Base-by-base conservation (phyloP, 768 basidiomycete genomes). In the Naganishia kalamii region DNA sequence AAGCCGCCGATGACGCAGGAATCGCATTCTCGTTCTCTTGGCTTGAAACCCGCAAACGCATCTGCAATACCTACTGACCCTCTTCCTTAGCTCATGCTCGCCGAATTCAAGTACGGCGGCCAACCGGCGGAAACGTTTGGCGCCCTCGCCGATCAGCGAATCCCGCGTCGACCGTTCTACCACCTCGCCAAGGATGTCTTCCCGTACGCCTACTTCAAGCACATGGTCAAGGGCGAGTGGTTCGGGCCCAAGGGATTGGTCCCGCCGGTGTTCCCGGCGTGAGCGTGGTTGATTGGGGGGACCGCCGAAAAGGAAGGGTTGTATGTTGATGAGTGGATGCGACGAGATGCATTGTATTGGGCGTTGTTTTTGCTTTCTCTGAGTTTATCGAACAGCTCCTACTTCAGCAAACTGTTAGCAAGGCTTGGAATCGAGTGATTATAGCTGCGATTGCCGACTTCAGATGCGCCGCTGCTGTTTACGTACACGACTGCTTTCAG, bases 21-120 rank as follows among this genome's bases (percentile, higher is more conserved):
- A n/a, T n/a, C n/a, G n/a, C n/a, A n/a, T n/a, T n/a, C n/a, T n/a
- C n/a, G n/a, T n/a, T n/a, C n/a, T n/a, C n/a, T n/a, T n/a, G n/a
- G n/a, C n/a, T n/a, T n/a, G n/a, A n/a, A n/a, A n/a, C n/a, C n/a
- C n/a, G n/a, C n/a, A n/a, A n/a, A n/a, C n/a, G n/a, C n/a, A n/a
- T n/a, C n/a, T n/a, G 5, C 19, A n/a, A 11, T 11, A 8, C 43
- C 5, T 8, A 44, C 43, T 44, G 43, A 8, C 43, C 43, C 8
- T 72, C 71, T 3, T 73, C 72, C 70, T 63, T 77, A 80, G 72
- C 78, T 82, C 63, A 77, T 97, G 85, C 82, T 97, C 61, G 87
- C 89, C 29, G 93, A 97, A 78, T 97, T 97, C 83, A 90, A 15
- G 21, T 99, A 97, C 77, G 92, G 90, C 17, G 79, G 87, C 1